Base-by-base conservation (phyloP, 805 yeast genomes). In the Ogataea parapolymorpha region DNA sequence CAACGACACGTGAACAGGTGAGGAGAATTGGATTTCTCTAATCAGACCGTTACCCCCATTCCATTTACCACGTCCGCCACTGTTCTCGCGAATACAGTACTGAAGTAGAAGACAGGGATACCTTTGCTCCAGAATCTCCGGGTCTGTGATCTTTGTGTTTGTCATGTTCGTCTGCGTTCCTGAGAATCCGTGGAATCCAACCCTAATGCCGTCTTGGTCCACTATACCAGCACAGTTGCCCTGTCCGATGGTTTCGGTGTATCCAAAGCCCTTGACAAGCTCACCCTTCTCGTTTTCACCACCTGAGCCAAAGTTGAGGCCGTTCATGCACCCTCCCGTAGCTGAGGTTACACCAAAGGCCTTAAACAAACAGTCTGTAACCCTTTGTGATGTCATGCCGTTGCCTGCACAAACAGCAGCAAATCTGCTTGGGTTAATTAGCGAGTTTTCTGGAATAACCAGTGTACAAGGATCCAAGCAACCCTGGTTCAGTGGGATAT, bases 281-380 rank as follows among this genome's bases (percentile, higher is more conserved):
- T 33, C 26, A 5, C 42, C 42, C 7, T 39, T 31, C 12, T 26
- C 25, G 11, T 26, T 20, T 6, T 31, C 17, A 10, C 41, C 41
- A 3, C 41, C 41, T 6, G n/a, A 20, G 2, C 96, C 96, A 65
- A 88, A 89, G 0, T 93, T 85, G 47, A 89, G 72, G 62, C 86
- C 87, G 63, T 89, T 89, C 66, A 93, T 85, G 42, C 90, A 88
- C 20, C 96, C 95, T 58, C 86, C 95, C 1, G 95, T 85, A 44
- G 88, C 95, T 2, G 95, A 95, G 56, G 85, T 80, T 5, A 86
- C 82, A 41, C 77, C 74, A 57, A 87, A 87, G 0, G 96, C 91
- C 52, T 80, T 81, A 54, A 89, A 69, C 17, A 90, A 74, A 4
- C 82, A 88, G 61, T 87, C 96, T 0, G 90, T 86, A 26, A 89